Base-by-base conservation (phyloP, 1,284 basidiomycete species). In the Austroboletus novae-zelandiae region DNA sequence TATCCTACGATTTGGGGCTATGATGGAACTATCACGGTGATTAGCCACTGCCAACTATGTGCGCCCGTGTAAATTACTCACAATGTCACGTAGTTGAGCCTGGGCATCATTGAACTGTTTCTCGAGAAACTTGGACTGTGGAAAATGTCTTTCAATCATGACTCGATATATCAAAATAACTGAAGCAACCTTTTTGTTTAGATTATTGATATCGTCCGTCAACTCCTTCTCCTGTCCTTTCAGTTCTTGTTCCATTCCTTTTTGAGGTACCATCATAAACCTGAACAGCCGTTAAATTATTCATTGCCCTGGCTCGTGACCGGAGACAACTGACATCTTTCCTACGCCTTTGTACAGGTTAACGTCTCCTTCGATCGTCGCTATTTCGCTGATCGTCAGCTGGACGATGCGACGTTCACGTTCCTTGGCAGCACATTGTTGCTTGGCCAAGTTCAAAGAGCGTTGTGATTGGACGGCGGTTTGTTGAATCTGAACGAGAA, bases 81-180 rank as follows among this genome's bases (percentile, higher is more conserved):
- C 92, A 47, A 95, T 94, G 69, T 95, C 92, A 47, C 88, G 82
- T 51, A 95, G 71, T 62, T 94, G 93, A 18, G 74, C 74, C 67
- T 94, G 90, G 1, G 93, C 90, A 62, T 94, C 91, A 53, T 88
- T 89, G 66, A 89, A 91, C 65, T 94, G 91, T 63, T 94, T 94
- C 69, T 95, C 92, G 6, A 94, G 76, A 67, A 88, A 94, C 70
- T 94, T 95, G 18, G 84, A 77, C 91, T 94, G 35, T 5, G 57
- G 2, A 43, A 45, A 20, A 39, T 35, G 15, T 31, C 43, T 30
- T 0, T 55, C 31, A 61, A 45, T 40, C 9, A 18, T 32, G 20
- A 29, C 45, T 51, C 23, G 25, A 13, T 32, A 42, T 23, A 48
- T 23, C 14, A 9, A 27, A 40, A 40, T 11, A 17, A 14, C 18